Conservation (phyloP, 2,329 filamentous ascomycete genomes). For the Xylaria sp. region DNA sequence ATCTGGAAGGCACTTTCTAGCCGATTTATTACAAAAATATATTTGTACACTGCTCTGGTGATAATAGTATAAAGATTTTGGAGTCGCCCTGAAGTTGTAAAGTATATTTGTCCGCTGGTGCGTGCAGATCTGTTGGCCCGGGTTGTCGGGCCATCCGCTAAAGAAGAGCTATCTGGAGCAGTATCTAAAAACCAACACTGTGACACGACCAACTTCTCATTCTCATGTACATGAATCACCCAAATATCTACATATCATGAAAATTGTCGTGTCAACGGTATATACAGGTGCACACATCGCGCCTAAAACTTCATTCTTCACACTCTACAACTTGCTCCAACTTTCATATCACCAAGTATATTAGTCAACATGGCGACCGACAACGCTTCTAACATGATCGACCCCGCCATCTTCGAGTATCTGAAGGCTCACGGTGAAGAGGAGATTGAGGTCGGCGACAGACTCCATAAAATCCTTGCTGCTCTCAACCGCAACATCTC, state of each 20-base stretch:
- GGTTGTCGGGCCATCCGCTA: too few species aligned
- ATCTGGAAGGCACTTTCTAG: too few species aligned
- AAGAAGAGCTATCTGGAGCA: neutral
- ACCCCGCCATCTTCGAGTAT: constrained; percentile 85
- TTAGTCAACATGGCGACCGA: constrained; percentile 43
- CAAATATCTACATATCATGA: neutral
- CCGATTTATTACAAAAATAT: too few species aligned
- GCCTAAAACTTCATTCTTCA: constrained; percentile 19
- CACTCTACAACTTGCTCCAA: neutral
- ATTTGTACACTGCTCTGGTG: too few species aligned
- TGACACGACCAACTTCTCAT: neutral
- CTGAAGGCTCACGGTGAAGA: constrained; percentile 92
- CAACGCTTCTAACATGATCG: constrained; percentile 66
- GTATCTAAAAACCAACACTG: neutral
- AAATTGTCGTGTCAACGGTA: neutral
- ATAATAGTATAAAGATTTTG: too few species aligned
- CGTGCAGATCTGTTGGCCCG: too few species aligned
- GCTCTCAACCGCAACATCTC: constrained; percentile 85
- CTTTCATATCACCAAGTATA: constrained; percentile 16
- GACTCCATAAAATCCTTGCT: constrained; percentile 83
- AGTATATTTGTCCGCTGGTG: too few species aligned
- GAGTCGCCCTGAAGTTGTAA: too few species aligned
- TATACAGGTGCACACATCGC: constrained; percentile 2
- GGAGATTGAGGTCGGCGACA: constrained; percentile 83
- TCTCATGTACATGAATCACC: neutral